These are phyloP conservation scores for Auriscalpium vulgare DNA, from an alignment of 768 basidiomycete species.

Conservation along the genomic window DNA sequence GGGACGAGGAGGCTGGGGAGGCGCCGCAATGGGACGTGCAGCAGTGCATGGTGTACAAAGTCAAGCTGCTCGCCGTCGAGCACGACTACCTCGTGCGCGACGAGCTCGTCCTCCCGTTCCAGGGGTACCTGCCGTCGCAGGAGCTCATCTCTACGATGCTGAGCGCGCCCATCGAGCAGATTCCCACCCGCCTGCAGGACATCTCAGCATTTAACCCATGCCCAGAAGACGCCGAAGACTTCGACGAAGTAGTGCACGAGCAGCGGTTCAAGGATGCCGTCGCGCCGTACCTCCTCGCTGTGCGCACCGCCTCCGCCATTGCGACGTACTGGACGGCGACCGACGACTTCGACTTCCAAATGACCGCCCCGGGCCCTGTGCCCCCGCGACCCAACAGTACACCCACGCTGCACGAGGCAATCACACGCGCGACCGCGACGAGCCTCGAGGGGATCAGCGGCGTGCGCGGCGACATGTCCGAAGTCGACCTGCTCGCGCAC, in stretches of 20 bases:
- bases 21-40: slow-evolving; percentile 44
- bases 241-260: slow-evolving; percentile 8
- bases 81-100: slow-evolving; percentile 43
- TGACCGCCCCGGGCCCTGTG: slow-evolving; percentile 27
- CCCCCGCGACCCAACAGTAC: neutral
- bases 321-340: slow-evolving; percentile 64
- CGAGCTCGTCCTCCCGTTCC: slow-evolving; percentile 64
- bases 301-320: slow-evolving; percentile 61
- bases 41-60: slow-evolving; percentile 57
- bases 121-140: slow-evolving; percentile 50
- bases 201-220: slow-evolving; percentile 49
- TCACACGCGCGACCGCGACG: neutral
- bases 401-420: neutral
- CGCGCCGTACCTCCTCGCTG: slow-evolving; percentile 58
- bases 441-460: slow-evolving; percentile 2
- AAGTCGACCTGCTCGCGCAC: slow-evolving; percentile 18
- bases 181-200: slow-evolving; percentile 19
- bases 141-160: slow-evolving; percentile 43
- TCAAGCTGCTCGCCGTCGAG: slow-evolving; percentile 57
- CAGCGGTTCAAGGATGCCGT: slow-evolving; percentile 42
- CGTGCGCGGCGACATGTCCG: slow-evolving; percentile 18
- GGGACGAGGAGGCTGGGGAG: neutral
- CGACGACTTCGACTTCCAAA: slow-evolving; percentile 63
- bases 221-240: slow-evolving; percentile 16
- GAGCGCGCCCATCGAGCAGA: slow-evolving; percentile 11